Conservation (phyloP, 164 flowering plant species). For the Echeveria elegans region DNA sequence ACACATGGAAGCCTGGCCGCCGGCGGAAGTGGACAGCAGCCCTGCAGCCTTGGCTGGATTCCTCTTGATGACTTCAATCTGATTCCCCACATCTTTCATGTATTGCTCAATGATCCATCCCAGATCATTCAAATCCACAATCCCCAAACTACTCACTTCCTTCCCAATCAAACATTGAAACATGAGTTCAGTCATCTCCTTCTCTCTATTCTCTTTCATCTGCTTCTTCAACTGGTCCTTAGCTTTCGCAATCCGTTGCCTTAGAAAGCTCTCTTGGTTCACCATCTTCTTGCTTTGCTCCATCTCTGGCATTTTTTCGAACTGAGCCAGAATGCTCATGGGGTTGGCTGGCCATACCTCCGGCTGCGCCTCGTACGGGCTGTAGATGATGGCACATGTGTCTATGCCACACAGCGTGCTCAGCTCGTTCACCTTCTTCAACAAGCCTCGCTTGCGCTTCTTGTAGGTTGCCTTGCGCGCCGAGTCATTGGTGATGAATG, state of each 20-base stretch:
- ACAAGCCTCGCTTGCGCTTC: constrained; percentile 5
- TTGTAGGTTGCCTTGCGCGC: constrained; percentile 7
- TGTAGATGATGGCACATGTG: background rate
- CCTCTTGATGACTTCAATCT: constrained; percentile 13
- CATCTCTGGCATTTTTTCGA: constrained; percentile 48
- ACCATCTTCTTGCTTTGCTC: constrained; percentile 73
- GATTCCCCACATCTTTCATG: constrained; percentile 27
- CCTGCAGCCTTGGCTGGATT: constrained; percentile 1
- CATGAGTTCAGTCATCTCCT: constrained; percentile 34
- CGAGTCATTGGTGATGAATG: constrained; percentile 7
- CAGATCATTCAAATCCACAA: constrained; percentile 37
- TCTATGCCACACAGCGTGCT: constrained; percentile 9
- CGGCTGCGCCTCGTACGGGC: constrained; percentile 20
- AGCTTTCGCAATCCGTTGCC: constrained; percentile 35
- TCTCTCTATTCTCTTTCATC: constrained; percentile 40
- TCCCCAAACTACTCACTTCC: constrained; percentile 10
- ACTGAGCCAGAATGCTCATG: constrained; percentile 29
- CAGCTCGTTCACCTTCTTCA: constrained; percentile 8
- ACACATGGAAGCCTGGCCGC: background rate
- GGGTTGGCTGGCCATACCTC: constrained; percentile 50
- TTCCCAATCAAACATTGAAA: constrained; percentile 27
- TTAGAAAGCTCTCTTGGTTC: constrained; percentile 49
- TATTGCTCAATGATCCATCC: constrained; percentile 35
- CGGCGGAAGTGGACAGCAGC: background rate
- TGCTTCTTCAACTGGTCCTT: constrained; percentile 38